Percentiles rank a stretch among this genome's conserved stretches.
Conservation (phyloP, 2,329 filamentous ascomycete genomes). For the Phialophora verrucosa region DNA sequence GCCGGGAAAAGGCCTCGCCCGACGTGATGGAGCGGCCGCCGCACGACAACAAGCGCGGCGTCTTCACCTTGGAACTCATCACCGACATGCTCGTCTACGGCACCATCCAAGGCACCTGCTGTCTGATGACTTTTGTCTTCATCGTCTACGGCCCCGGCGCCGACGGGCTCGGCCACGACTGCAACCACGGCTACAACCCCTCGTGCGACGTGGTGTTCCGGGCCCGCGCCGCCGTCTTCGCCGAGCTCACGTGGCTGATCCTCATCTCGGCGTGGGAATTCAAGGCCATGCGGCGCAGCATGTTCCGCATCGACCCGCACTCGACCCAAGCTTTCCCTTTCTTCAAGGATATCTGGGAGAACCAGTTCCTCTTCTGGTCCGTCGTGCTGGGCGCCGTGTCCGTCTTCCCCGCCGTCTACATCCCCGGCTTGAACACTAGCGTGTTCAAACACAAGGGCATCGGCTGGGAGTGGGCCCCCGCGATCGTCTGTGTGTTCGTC, state of each 20-base stretch:
- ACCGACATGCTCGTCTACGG: slow-evolving; percentile 62
- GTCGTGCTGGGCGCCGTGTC: slow-evolving; percentile 62
- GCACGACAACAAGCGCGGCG: slow-evolving; percentile 57
- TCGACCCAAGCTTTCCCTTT: slow-evolving; percentile 63
- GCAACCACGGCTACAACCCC: slow-evolving; percentile 58
- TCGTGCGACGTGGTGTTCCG: slow-evolving; percentile 65
- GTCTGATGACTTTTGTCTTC: slow-evolving; percentile 58
- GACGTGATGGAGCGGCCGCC: slow-evolving; percentile 63
- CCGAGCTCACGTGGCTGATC: slow-evolving; percentile 74
- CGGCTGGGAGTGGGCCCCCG: slow-evolving; percentile 66
- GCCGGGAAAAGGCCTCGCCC: slow-evolving; percentile 60
- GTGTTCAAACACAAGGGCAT: slow-evolving; percentile 72
- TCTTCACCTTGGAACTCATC: slow-evolving; percentile 61
- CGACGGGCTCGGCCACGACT: slow-evolving; percentile 60
- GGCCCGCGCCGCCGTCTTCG: slow-evolving; percentile 75
- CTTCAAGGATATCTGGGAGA: slow-evolving; percentile 64
- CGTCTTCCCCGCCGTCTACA: slow-evolving; percentile 67
- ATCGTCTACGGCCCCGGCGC: slow-evolving; percentile 56
- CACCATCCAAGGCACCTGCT: slow-evolving; percentile 55
- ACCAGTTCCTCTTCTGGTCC: slow-evolving; percentile 72
- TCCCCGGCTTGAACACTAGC: slow-evolving; percentile 64
- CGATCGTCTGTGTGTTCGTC: slow-evolving; percentile 62
- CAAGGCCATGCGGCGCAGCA: slow-evolving; percentile 72
- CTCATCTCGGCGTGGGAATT: slow-evolving; percentile 81
- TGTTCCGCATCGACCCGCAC: slow-evolving; percentile 67